Evolutionary conservation across 2,329 filamentous ascomycete genomes (phyloP).

Genomic region (Penicillium sp.): DNA sequence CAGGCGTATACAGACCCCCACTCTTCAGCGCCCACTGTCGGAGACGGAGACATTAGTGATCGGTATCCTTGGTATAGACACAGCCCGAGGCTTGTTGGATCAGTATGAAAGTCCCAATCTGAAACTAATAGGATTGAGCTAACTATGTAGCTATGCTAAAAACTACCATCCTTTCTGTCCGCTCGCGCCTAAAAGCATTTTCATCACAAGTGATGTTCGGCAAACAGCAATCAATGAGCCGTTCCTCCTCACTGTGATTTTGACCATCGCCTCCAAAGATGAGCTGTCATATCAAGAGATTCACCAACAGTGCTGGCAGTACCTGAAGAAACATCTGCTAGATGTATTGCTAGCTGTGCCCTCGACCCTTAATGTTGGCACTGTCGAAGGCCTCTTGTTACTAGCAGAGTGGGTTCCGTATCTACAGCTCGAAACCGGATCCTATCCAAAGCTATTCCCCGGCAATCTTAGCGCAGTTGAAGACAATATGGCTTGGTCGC

Average conservation of each 20-base stretch:
- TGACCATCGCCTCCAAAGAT: constrained; percentile 21
- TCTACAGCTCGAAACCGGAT: constrained; percentile 6
- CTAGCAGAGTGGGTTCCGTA: constrained; percentile 29
- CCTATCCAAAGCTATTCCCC: not conserved
- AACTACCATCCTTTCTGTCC: constrained; percentile 17
- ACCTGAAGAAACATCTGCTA: constrained; percentile 11
- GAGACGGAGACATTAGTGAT: constrained; percentile 9
- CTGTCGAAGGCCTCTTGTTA: constrained; percentile 25
- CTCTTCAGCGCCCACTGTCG: not conserved
- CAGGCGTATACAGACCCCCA: not conserved
- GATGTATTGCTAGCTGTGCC: constrained; percentile 19
- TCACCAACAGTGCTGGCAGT: constrained; percentile 11
- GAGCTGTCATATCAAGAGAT: constrained; percentile 2
- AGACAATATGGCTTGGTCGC: constrained; percentile 27
- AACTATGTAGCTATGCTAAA: not conserved
- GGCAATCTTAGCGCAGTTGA: constrained; percentile 13
- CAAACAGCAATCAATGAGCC: constrained; percentile 8
- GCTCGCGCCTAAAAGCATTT: constrained; percentile 6
- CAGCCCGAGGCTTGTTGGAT: not conserved
- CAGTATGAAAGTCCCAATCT: not conserved
- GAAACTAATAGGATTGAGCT: not conserved
- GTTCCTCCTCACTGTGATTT: constrained; percentile 13
- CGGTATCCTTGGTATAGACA: constrained; percentile 2
- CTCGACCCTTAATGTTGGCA: constrained; percentile 15
- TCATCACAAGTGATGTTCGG: not conserved